These are phyloP conservation scores for Microsporum ferrugineum DNA, from an alignment of 2,329 filamentous ascomycete genomes.

Conservation along the genomic window DNA sequence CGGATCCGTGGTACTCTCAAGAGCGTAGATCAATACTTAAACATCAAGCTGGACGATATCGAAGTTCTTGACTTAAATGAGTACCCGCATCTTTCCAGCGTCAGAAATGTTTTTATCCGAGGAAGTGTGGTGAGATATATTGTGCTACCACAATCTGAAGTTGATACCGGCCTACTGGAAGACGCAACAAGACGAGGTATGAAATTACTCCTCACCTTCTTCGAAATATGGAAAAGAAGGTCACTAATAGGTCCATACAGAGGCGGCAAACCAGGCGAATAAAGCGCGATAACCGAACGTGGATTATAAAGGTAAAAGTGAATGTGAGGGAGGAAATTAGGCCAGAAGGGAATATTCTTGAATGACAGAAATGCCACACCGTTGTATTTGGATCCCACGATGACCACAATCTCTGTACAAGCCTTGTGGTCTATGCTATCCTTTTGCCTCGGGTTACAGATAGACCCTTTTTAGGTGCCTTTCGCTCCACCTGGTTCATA, in stretches of 20 bases:
- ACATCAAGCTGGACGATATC: slow-evolving; percentile 97
- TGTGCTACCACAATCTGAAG: slow-evolving; percentile 67
- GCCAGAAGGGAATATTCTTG: background rate
- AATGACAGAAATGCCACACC: background rate
- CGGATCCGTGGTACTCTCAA: slow-evolving; percentile 91
- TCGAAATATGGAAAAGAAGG: background rate
- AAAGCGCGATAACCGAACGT: slow-evolving; percentile 33
- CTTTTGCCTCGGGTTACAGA: background rate
- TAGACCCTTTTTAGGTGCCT: background rate
- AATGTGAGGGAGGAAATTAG: background rate
- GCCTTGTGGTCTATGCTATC: background rate
- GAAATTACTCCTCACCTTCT: slow-evolving; percentile 10
- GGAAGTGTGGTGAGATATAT: slow-evolving; percentile 90
- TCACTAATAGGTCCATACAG: slow-evolving; percentile 23
- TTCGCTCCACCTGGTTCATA: background rate
- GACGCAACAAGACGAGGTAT: slow-evolving; percentile 80
- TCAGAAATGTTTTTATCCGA: slow-evolving; percentile 93
- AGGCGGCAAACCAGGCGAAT: slow-evolving; percentile 40
- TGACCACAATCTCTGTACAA: background rate
- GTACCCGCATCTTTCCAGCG: slow-evolving; percentile 82
- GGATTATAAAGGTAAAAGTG: background rate
- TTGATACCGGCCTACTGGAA: slow-evolving; percentile 77
- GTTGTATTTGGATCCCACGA: too few species aligned
- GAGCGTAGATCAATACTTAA: slow-evolving; percentile 96
- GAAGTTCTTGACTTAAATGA: slow-evolving; percentile 83